Conservation (phyloP, 2,329 filamentous ascomycete genomes). For the Byssoonygena ceratinophila region DNA sequence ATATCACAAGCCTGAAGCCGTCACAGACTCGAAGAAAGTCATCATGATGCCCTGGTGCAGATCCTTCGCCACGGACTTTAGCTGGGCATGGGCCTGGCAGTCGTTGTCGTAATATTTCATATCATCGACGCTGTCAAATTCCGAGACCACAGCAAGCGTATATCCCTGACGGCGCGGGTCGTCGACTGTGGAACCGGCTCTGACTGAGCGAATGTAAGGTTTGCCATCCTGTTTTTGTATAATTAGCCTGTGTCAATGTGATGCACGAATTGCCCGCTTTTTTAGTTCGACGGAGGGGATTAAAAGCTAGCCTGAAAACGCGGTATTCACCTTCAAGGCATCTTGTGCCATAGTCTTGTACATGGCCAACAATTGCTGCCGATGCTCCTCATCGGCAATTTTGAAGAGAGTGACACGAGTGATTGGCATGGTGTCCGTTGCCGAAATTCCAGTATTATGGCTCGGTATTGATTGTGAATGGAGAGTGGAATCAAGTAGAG, state of each 20-base stretch:
- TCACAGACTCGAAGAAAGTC: slow-evolving; percentile 18
- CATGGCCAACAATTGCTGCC: slow-evolving; percentile 29
- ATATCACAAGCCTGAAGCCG: background rate
- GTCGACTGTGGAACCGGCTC: slow-evolving; percentile 37
- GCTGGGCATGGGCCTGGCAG: slow-evolving; percentile 40
- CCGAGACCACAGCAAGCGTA: slow-evolving; percentile 48
- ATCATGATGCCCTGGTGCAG: slow-evolving; percentile 20
- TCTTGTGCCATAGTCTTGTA: slow-evolving; percentile 28
- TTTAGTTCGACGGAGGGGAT: background rate
- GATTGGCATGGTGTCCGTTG: slow-evolving; percentile 21
- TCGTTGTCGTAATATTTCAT: slow-evolving; percentile 55
- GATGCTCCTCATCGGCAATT: slow-evolving; percentile 32
- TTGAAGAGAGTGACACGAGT: slow-evolving; percentile 41
- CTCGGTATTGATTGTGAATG: background rate
- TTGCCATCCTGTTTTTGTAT: slow-evolving; percentile 52
- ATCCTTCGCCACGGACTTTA: slow-evolving; percentile 24
- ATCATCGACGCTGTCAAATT: slow-evolving; percentile 51
- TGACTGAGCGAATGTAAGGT: slow-evolving; percentile 52
- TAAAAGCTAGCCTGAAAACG: too few relatives aligned
- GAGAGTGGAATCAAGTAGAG: too few relatives aligned
- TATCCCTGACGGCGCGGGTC: slow-evolving; percentile 51
- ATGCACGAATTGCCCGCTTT: background rate
- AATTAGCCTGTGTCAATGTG: too few relatives aligned
- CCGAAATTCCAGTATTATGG: background rate
- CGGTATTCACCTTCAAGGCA: slow-evolving; percentile 30